Percentiles rank a stretch among this genome's conserved stretches.
Evolutionary conservation across 2,329 filamentous ascomycete species (phyloP).

Genomic region (Cytospora paraplurivora): DNA sequence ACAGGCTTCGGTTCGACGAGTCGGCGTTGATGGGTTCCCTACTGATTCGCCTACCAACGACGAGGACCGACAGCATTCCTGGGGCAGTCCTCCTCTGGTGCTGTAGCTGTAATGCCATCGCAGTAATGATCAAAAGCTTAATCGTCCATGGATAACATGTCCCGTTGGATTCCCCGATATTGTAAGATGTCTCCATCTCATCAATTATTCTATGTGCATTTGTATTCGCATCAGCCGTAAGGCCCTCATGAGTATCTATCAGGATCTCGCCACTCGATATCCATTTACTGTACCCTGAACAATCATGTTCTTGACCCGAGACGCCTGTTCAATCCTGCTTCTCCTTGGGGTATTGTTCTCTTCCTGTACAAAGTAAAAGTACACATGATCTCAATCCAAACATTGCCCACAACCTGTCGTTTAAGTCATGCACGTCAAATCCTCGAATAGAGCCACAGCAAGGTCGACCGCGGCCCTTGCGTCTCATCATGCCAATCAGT

Average conservation of each 20-base stretch:
- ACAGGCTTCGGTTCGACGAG: slow-evolving; percentile 74
- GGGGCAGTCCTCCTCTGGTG: too few relatives aligned
- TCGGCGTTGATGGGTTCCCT: slow-evolving; percentile 47
- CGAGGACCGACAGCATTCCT: too few relatives aligned
- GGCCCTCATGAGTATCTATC: slow-evolving; percentile 10
- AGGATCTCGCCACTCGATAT: slow-evolving; percentile 15
- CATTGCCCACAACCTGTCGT: slow-evolving; percentile 1
- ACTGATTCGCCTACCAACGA: neutral
- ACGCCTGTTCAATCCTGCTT: slow-evolving; percentile 22
- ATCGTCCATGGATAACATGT: neutral
- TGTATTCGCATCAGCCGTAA: slow-evolving; percentile 15
- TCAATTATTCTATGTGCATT: slow-evolving; percentile 28
- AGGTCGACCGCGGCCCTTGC: neutral
- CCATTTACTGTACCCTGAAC: slow-evolving; percentile 20
- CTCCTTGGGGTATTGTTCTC: slow-evolving; percentile 24
- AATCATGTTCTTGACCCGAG: slow-evolving; percentile 16
- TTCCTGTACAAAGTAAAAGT: slow-evolving; percentile 10
- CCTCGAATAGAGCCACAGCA: slow-evolving; percentile 10
- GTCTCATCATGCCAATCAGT: neutral
- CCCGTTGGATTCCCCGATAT: neutral
- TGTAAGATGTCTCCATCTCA: slow-evolving; percentile 4
- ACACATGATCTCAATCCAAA: slow-evolving; percentile 19
- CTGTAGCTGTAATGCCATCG: neutral
- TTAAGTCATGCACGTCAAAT: slow-evolving; percentile 5
- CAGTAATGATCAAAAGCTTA: neutral